A percentile compares a stretch with the other conserved stretches of the same genome.
Conservation (phyloP, 139 green algal species). For the Volvox reticuliferus region DNA sequence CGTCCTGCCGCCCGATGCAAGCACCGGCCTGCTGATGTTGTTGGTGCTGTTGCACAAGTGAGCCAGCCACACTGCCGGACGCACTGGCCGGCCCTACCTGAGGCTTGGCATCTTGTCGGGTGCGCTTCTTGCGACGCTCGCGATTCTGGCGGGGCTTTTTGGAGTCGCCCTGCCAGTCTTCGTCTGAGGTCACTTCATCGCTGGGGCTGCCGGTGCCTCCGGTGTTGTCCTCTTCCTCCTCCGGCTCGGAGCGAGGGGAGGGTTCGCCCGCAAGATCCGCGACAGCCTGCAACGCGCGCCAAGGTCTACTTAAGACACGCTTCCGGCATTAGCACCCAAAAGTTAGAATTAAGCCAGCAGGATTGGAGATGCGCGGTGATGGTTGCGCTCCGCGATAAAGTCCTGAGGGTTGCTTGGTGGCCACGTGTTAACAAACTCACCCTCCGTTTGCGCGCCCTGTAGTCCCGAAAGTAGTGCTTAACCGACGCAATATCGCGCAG, state of each 20-base stretch:
- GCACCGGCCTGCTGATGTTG: neutral
- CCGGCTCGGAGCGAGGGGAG: neutral
- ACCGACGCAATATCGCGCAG: conserved; percentile 6
- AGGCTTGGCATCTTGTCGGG: neutral
- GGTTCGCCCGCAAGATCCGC: conserved; percentile 13
- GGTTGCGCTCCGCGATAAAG: too few species aligned
- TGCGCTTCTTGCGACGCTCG: neutral
- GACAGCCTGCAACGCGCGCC: conserved; percentile 1
- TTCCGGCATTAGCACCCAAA: too few species aligned
- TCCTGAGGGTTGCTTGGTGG: too few species aligned
- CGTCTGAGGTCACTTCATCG: neutral
- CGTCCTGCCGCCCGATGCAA: neutral
- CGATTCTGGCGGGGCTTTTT: conserved; percentile 4
- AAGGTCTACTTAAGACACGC: neutral
- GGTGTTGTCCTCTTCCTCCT: conserved; percentile 19
- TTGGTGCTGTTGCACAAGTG: neutral
- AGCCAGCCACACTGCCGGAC: neutral
- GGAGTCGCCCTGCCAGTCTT: conserved; percentile 11
- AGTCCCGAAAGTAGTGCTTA: conserved; percentile 32
- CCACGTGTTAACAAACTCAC: neutral
- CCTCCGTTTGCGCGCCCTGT: conserved; percentile 27
- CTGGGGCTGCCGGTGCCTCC: neutral
- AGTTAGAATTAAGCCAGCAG: too few species aligned
- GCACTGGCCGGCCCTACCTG: neutral
- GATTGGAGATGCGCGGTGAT: too few species aligned